These are phyloP conservation scores for Immersiporthe knoxdaviesiana DNA, from an alignment of 2,329 filamentous ascomycete genomes.

Conservation along the genomic window DNA sequence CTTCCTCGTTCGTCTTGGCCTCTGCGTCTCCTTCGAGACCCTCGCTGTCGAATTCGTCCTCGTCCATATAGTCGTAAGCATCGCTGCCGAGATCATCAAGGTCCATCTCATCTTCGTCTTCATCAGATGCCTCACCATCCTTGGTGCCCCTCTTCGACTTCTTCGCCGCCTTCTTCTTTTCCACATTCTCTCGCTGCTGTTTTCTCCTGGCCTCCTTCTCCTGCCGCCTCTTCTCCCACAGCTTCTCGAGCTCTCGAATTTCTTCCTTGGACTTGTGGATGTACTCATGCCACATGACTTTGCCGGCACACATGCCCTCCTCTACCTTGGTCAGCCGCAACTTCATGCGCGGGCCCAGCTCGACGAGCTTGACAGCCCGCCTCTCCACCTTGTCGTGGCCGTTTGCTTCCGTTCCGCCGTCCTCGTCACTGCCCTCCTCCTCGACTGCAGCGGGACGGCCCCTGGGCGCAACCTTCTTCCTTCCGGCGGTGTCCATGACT, in stretches of 20 bases:
- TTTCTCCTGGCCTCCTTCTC: conserved; percentile 83
- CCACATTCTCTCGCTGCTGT: conserved; percentile 87
- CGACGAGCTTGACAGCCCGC: conserved; percentile 86
- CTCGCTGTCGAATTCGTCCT: conserved; percentile 56
- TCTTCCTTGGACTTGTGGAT: conserved; percentile 83
- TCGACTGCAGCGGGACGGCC: conserved; percentile 52
- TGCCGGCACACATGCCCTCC: conserved; percentile 86
- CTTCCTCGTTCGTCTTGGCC: conserved; percentile 51
- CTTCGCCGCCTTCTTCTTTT: conserved; percentile 71
- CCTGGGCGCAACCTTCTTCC: conserved; percentile 58
- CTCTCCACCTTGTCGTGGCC: conserved; percentile 69
- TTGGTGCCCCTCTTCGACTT: conserved; percentile 39
- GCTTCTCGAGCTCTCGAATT: conserved; percentile 75
- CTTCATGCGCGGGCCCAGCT: conserved; percentile 88
- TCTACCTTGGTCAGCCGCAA: conserved; percentile 93
- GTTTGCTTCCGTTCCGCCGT: conserved; percentile 39
- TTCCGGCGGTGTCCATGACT: conserved; percentile 68
- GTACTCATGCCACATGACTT: conserved; percentile 97
- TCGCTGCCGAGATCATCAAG: conserved; percentile 44
- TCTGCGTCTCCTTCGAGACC: conserved; percentile 54
- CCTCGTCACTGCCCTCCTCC: conserved; percentile 50
- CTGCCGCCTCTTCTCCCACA: conserved; percentile 76
- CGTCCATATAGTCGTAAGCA: conserved; percentile 44
- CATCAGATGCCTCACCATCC: conserved; percentile 44
- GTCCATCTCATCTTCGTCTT: conserved; percentile 39